Evolutionary conservation across 2,329 filamentous ascomycete species (phyloP), one percentile per base, ranked within the genome.

Genomic region (Pezicula carpinea): DNA sequence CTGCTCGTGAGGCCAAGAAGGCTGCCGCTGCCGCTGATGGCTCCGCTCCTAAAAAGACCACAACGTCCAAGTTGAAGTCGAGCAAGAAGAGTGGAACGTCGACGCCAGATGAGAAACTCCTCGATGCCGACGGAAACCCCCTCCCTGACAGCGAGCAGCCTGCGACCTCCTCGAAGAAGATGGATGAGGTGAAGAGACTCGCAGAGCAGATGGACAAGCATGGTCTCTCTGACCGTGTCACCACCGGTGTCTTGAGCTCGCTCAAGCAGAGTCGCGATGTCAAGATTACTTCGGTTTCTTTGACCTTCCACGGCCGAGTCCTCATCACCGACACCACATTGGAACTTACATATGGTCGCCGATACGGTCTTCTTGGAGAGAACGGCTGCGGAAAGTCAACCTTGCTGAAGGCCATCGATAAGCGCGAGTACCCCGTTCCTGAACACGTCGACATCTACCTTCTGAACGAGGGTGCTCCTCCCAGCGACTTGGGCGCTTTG

Each of bases 331-430:
- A 99, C 71, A 88, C 88, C 54, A 95, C 85, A 43, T 78, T 99
- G 68, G 95, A 99, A 72, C 79, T 99, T 64, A 92, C 87, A 67
- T 93, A 89, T 67, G 90, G 87, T 57, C 87, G 91, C 63, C 83
- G 93, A 63, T 99, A 99, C 68, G 93, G 93, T 68, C 77, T 99
- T 49, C 76, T 99, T 55, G 93, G 93, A 64, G 93, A 99, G 80
- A 99, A 99, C 85, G 93, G 93, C 57, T 99, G 93, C 71, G 93
- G 93, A 69, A 99, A 99, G 80, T 95, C 88, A 56, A 99, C 93
- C n/a, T 73, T 99, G 29, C 81, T 99, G 66, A 97, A 96, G 76
- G 82, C 93, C 58, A 96, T 99, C 66, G 85, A 87, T 61, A 85
- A 83, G 64, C 87, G 93, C 73, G 95, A 99, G 71, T 99, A 83